phyloP scores from a whole-genome alignment of 1,139 yeast genomes.

The Blastobotrys serpentis region DNA sequence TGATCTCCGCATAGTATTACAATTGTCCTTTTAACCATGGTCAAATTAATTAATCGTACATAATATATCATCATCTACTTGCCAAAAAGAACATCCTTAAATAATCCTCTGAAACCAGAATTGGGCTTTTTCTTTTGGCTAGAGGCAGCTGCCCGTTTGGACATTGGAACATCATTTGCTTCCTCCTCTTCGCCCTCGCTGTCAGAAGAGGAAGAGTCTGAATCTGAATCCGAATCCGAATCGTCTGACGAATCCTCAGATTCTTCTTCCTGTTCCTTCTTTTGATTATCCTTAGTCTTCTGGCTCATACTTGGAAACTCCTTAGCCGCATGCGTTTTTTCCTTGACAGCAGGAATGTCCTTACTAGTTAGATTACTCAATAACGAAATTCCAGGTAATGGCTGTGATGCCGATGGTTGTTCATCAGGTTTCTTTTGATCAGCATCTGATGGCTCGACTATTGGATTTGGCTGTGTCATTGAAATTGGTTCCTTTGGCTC shows the following conservation, averaged over 20 bases:
- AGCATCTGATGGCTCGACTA: neutral
- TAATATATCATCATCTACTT: neutral
- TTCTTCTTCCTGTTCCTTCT: neutral
- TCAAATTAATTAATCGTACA: neutral
- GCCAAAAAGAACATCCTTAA: constrained; percentile 12
- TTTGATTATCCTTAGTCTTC: constrained; percentile 2
- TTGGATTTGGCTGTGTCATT: constrained; percentile 5
- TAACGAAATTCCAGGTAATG: constrained; percentile 7
- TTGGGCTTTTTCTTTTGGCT: constrained; percentile 10
- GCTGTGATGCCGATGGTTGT: constrained; percentile 7
- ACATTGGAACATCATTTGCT: constrained; percentile 16
- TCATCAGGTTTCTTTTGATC: neutral
- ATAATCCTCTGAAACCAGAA: constrained; percentile 16
- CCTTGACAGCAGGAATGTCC: constrained; percentile 15
- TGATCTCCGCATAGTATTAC: too few species aligned
- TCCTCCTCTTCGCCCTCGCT: constrained; percentile 9
- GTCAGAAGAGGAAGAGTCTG: constrained; percentile 13
- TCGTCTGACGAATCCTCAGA: constrained; percentile 10
- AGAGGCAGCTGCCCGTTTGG: constrained; percentile 16
- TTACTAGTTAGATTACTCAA: constrained; percentile 15
- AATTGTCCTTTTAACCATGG: too few species aligned
- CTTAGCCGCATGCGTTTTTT: constrained; percentile 11
- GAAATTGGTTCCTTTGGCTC: neutral
- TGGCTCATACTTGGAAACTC: constrained; percentile 3
- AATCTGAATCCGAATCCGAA: constrained; percentile 8